Base-by-base conservation (phyloP, 176 grass and related monocot species). In the Aegilops speltoides region DNA sequence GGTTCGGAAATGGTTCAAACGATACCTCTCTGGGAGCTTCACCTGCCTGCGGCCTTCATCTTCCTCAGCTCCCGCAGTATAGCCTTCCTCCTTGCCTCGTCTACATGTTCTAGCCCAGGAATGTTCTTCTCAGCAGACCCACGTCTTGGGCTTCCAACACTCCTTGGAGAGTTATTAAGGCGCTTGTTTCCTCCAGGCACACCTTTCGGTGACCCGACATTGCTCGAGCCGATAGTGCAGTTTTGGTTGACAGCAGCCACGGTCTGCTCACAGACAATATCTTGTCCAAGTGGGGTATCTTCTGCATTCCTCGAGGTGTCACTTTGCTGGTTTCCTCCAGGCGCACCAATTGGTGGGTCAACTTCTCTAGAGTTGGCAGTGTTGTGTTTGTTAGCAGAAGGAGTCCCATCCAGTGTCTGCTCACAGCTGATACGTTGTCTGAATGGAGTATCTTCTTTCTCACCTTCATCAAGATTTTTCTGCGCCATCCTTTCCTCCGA, bases 21-120 rank as follows among this genome's bases (percentile, higher is more conserved):
- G 34, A 20, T n/a, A 59, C 16, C 50, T 3, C 56, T 72, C 68
- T 79, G 12, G 25, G 43, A 43, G n/a, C 20, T 50, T 86, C 79
- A 90, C 46, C 84, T 86, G 41, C 86, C 72, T n/a, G 25, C 65
- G 12, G 25, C 59, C 78, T 87, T 86, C 76, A 60, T 78, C 64
- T 68, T 87, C 70, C 84, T 89, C 24, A 93, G 77, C 82, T 88
- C 89, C 63, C 86, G 77, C 52, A 67, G 43, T 88, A 91, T 91
- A 56, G 89, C 89, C 62, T 85, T 91, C 66, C 62, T 84, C 48
- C 89, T 84, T 77, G 77, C 73, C 37, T 87, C 82, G 20, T 91
- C 86, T 6, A 61, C 83, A 70, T 71, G 31, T 56, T 82, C 77
- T 41, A 82, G 43, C 32, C 48, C 73, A 79, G 62, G 64, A 36